Evolutionary conservation across 305 asterid genomes (phyloP).

Genomic region (Fraxinus greggii): DNA sequence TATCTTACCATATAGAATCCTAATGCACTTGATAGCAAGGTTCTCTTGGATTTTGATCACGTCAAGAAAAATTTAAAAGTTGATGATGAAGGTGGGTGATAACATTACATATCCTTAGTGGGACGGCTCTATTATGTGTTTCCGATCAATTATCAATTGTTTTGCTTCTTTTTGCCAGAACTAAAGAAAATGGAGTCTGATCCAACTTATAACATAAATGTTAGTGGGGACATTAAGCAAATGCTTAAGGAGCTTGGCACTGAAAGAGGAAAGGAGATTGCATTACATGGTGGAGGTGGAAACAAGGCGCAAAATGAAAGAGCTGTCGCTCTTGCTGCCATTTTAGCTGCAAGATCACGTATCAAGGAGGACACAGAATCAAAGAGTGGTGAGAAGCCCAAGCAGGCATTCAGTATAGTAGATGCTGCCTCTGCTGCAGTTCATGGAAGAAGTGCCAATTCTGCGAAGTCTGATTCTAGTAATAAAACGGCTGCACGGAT

Average conservation of each 20-base stretch:
- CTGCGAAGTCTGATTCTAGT: slow-evolving; percentile 84
- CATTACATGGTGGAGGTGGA: slow-evolving; percentile 97
- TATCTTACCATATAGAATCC: slow-evolving; percentile 65
- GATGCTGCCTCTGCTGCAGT: slow-evolving; percentile 99
- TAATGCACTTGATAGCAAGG: slow-evolving; percentile 77
- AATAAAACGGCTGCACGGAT: slow-evolving; percentile 94
- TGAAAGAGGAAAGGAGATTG: slow-evolving; percentile 87
- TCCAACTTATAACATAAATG: slow-evolving; percentile 83
- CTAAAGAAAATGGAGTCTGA: slow-evolving; percentile 72
- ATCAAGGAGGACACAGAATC: slow-evolving; percentile 66
- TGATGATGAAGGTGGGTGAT: slow-evolving; percentile 80
- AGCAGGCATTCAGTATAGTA: slow-evolving; percentile 80
- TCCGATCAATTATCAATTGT: slow-evolving; percentile 16
- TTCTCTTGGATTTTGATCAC: slow-evolving; percentile 83
- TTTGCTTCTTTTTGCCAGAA: slow-evolving; percentile 46
- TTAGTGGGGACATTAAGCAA: slow-evolving; percentile 80
- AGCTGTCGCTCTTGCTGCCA: slow-evolving; percentile 79
- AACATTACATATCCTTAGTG: background rate
- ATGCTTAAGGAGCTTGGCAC: slow-evolving; percentile 95
- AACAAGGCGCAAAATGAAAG: slow-evolving; percentile 84
- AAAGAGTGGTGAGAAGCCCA: slow-evolving; percentile 47
- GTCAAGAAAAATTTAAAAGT: slow-evolving; percentile 80
- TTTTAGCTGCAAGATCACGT: slow-evolving; percentile 87
- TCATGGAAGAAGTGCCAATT: slow-evolving; percentile 97
- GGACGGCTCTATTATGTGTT: slow-evolving; percentile 7